Conservation (phyloP, 2,329 filamentous ascomycete genomes). For the Dothideomycetes sp. region DNA sequence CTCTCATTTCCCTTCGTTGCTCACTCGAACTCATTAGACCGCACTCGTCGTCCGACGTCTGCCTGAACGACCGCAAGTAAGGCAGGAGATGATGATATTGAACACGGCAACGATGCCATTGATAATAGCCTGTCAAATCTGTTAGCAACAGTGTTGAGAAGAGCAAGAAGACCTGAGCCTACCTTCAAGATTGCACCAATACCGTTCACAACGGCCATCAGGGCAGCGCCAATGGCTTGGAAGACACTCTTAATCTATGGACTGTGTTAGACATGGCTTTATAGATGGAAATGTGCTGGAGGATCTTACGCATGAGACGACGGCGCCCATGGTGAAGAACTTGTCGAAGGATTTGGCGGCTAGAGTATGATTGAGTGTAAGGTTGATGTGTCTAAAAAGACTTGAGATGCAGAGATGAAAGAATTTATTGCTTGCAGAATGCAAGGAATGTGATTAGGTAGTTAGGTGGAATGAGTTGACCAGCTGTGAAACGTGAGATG, state of each 20-base stretch:
- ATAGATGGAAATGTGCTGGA: background rate
- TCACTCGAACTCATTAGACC: constrained; percentile 22
- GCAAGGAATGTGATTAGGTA: constrained; percentile 9
- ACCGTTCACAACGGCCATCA: constrained; percentile 40
- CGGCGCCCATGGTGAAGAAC: constrained; percentile 59
- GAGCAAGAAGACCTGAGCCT: constrained; percentile 35
- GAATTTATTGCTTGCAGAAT: constrained; percentile 5
- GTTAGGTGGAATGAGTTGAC: background rate
- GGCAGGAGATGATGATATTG: constrained; percentile 40
- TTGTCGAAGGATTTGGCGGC: constrained; percentile 12
- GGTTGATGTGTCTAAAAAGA: background rate
- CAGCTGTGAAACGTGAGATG: constrained; percentile 5
- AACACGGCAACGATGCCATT: constrained; percentile 42
- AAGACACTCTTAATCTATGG: constrained; percentile 34
- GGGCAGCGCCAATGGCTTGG: constrained; percentile 37
- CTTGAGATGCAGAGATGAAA: background rate
- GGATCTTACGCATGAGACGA: constrained; percentile 67
- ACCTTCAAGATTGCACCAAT: constrained; percentile 37
- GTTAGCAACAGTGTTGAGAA: constrained; percentile 16
- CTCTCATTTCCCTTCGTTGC: constrained; percentile 1
- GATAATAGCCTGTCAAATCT: too few species aligned
- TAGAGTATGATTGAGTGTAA: background rate
- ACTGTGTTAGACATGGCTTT: constrained; percentile 18
- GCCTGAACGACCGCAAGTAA: constrained; percentile 40
- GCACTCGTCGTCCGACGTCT: constrained; percentile 29